These are phyloP conservation scores for Rhododendron mucronatum DNA, from an alignment of 148 eudicot genomes.

Conservation along the genomic window DNA sequence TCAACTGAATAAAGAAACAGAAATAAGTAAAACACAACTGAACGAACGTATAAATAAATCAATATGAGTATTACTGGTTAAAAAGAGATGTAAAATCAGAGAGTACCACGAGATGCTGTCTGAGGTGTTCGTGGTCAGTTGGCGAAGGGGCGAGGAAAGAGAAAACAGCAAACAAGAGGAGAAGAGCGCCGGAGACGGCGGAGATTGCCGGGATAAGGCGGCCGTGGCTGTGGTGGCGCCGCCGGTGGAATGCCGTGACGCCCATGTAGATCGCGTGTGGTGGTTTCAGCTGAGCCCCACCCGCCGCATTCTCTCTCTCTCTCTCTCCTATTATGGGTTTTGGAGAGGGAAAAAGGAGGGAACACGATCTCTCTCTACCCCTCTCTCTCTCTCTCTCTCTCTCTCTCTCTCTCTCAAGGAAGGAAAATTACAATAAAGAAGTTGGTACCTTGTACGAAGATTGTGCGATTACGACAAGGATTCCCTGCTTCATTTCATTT, in stretches of 20 bases:
- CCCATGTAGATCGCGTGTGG: conserved; percentile 3
- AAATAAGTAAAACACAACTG: background rate
- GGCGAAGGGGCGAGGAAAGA: conserved; percentile 59
- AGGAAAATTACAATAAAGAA: background rate
- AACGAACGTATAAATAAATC: background rate
- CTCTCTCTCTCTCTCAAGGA: too few relatives aligned
- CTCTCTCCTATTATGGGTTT: conserved; percentile 3
- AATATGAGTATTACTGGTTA: background rate
- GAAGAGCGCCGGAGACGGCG: conserved; percentile 41
- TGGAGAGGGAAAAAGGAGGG: conserved; percentile 12
- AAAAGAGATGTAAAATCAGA: background rate
- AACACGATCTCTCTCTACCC: background rate
- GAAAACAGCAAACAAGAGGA: conserved; percentile 42
- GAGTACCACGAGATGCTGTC: conserved; percentile 7
- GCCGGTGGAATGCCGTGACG: conserved; percentile 57
- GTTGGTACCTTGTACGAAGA: background rate
- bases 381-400: too few relatives aligned
- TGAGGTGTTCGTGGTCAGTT: conserved; percentile 22
- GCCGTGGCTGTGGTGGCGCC: conserved; percentile 56
- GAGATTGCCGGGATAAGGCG: conserved; percentile 34
- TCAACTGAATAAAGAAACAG: conserved; percentile 24
- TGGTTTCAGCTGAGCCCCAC: background rate
- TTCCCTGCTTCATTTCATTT: background rate
- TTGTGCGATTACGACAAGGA: conserved; percentile 23
- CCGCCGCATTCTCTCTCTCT: background rate